These are phyloP conservation scores for Saturnispora dispora DNA, from an alignment of 805 yeast species.

Conservation along the genomic window DNA sequence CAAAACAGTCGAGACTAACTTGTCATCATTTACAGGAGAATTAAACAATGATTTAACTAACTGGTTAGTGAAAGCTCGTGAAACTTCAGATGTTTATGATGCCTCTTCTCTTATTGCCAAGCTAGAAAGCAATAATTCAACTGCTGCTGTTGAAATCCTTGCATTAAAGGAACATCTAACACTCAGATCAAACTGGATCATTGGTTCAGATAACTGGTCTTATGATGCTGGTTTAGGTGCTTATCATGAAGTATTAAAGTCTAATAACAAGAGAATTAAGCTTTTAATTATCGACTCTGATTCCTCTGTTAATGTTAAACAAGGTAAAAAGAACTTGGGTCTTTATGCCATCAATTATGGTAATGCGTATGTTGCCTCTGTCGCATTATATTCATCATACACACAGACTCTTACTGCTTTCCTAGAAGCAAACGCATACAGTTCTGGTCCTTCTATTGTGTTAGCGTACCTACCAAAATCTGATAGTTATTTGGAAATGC, in stretches of 20 bases:
- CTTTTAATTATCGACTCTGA: constrained; percentile 83
- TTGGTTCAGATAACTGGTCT: constrained; percentile 95
- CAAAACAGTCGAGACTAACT: constrained; percentile 36
- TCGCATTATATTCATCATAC: constrained; percentile 87
- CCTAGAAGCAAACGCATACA: constrained; percentile 76
- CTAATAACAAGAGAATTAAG: constrained; percentile 63
- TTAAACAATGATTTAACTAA: constrained; percentile 51
- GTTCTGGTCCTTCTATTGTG: constrained; percentile 80
- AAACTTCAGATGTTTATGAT: constrained; percentile 25
- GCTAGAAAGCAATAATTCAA: constrained; percentile 17
- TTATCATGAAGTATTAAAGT: constrained; percentile 71
- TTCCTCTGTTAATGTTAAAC: constrained; percentile 42
- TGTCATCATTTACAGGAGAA: constrained; percentile 37
- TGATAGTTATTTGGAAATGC: constrained; percentile 53
- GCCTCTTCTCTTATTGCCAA: constrained; percentile 26
- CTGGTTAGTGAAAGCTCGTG: constrained; percentile 55
- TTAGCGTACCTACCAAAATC: constrained; percentile 84
- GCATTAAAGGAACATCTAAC: constrained; percentile 37
- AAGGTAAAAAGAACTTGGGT: constrained; percentile 86
- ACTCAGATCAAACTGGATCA: constrained; percentile 60
- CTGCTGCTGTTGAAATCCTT: constrained; percentile 37
- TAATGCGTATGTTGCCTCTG: constrained; percentile 83
- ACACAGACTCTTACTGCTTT: constrained; percentile 86
- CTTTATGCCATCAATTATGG: constrained; percentile 92
- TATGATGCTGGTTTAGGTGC: constrained; percentile 89